Evolutionary conservation across 371 early-diverging fungal genomes (phyloP), one percentile per base, ranked within the genome.

Genomic region (Parasitella parasitica): DNA sequence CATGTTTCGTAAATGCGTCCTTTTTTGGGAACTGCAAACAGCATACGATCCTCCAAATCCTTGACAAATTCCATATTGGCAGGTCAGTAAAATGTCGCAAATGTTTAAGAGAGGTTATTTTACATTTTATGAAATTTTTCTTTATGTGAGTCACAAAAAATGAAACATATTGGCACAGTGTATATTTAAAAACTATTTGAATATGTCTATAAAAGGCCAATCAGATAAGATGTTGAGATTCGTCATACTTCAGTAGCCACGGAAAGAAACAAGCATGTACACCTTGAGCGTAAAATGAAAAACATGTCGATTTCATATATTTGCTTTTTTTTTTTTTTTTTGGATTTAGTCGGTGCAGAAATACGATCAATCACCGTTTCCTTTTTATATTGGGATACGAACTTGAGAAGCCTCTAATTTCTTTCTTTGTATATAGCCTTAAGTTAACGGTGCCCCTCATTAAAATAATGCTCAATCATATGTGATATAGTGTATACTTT

Each of bases 11-110:
- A 90, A 30, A 98, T 91, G 26, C 98, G 90, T 20, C 97, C 98
- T 83, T 98, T 98, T 74, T 98, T 98, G 52, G 97, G 97, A 41
- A 98, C 87, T n/a, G 95, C 97, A 66, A 97, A 94, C 35, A 96
- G 77, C 43, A 97, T 84, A 37, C 95, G 87, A 67, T 90, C 87
- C 28, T 82, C 78, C 20, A 88, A 83, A 63, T 90, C 88, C 18
- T 61, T 61, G 16, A 61, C 62, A 20, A 54, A 61, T 18, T 61
- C 37, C 62, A 61, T 61, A 24, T 13, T 27, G 9, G 16, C 9
- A 22, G 15, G 7, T 13, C 13, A 5, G 22, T 35, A 49, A 49
- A 37, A 59, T 36, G 18, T 28, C 30, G 36, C 18, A 15, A 35
- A 15, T 6, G 13, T 18, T 6, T 3, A 60, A 32, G 18, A 32